These are phyloP conservation scores for Rhodamnia rubescens DNA, from an alignment of 345 rosid genomes.

Conservation along the genomic window DNA sequence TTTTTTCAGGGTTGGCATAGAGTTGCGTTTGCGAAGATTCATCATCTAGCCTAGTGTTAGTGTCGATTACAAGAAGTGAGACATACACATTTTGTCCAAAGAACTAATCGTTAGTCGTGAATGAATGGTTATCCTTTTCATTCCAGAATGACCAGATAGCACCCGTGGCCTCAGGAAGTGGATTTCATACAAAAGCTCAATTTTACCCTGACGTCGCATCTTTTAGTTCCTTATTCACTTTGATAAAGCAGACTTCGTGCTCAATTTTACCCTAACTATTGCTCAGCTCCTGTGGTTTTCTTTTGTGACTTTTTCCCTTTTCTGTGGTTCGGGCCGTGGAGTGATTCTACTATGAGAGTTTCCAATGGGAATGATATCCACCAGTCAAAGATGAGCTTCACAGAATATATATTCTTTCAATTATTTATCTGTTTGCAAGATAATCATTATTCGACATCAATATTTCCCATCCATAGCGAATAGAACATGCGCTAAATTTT, in stretches of 20 bases:
- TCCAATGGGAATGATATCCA: constrained; percentile 23
- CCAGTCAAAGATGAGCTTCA: constrained; percentile 12
- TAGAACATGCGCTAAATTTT: no score
- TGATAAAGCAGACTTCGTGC: not conserved
- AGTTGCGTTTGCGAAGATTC: not conserved
- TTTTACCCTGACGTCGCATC: not conserved
- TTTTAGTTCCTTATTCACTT: not conserved
- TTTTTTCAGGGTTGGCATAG: not conserved
- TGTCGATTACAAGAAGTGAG: not conserved
- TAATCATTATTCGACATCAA: no score
- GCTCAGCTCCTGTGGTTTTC: not conserved
- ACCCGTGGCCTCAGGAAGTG: not conserved
- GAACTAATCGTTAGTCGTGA: not conserved
- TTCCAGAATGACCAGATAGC: not conserved
- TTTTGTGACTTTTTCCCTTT: not conserved
- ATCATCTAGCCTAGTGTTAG: not conserved
- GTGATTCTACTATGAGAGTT: constrained; percentile 14
- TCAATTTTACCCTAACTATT: no score
- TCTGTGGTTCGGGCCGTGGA: constrained; percentile 19
- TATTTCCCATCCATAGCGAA: no score
- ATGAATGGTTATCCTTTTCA: not conserved
- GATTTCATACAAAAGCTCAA: not conserved
- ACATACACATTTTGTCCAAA: not conserved
- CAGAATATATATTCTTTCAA: no score
- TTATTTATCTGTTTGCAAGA: no score